Evolutionary conservation across 768 basidiomycete genomes (phyloP).

Genomic region (Rhodotorula toruloides): DNA sequence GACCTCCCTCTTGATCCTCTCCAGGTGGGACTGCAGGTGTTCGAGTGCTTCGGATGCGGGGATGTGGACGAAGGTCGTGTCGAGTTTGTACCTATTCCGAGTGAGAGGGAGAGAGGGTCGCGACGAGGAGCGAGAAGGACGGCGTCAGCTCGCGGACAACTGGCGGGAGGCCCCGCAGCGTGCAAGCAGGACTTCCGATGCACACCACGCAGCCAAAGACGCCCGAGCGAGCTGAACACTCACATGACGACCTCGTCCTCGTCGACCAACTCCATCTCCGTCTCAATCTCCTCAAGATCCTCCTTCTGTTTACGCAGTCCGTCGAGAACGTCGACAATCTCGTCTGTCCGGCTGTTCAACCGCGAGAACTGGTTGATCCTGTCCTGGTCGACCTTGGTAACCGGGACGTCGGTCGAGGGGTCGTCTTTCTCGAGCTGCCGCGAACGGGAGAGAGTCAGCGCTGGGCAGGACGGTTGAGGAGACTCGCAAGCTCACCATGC

Average conservation of each 20-base stretch:
- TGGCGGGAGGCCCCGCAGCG: too few species aligned
- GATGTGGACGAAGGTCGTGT: constrained; percentile 49
- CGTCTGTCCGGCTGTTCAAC: constrained; percentile 47
- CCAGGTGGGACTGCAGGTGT: constrained; percentile 19
- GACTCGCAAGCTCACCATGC: background rate
- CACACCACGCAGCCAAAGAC: too few species aligned
- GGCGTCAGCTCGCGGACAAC: too few species aligned
- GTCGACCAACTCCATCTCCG: constrained; percentile 48
- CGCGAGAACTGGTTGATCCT: constrained; percentile 50
- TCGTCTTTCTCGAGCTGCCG: constrained; percentile 15
- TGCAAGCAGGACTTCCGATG: too few species aligned
- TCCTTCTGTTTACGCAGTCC: constrained; percentile 46
- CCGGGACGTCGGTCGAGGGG: constrained; percentile 1
- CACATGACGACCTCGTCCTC: constrained; percentile 46
- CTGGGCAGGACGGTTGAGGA: background rate
- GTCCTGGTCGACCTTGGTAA: constrained; percentile 46
- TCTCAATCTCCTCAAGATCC: constrained; percentile 48
- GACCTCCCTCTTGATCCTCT: constrained; percentile 2
- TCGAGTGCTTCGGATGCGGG: constrained; percentile 42
- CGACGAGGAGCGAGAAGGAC: too few species aligned
- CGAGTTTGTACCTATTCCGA: constrained; percentile 49
- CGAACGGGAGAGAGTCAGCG: background rate
- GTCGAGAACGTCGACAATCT: constrained; percentile 47
- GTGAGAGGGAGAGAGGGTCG: background rate
- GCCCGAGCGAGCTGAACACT: too few species aligned